These are phyloP conservation scores for Tothia fuscella DNA, from an alignment of 2,329 filamentous ascomycete genomes.

Conservation along the genomic window DNA sequence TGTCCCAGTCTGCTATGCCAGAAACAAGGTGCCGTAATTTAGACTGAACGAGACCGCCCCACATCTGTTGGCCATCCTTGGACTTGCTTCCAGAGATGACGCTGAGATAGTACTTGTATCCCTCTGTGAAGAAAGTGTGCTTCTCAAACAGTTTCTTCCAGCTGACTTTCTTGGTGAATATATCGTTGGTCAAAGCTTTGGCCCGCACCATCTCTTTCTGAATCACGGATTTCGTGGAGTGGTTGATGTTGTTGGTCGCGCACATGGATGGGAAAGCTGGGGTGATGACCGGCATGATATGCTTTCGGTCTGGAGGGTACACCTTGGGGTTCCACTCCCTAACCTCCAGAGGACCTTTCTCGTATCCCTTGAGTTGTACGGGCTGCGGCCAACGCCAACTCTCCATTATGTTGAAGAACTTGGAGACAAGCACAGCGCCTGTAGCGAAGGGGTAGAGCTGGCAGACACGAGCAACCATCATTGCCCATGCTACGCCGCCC, in stretches of 20 bases:
- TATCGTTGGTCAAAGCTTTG: slow-evolving; percentile 63
- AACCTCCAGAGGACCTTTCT: slow-evolving; percentile 67
- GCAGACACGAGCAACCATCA: slow-evolving; percentile 90
- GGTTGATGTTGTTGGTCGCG: slow-evolving; percentile 84
- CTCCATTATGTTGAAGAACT: slow-evolving; percentile 87
- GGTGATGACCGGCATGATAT: slow-evolving; percentile 97
- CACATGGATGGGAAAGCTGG: slow-evolving; percentile 98
- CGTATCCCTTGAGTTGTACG: slow-evolving; percentile 75
- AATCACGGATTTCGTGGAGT: slow-evolving; percentile 76
- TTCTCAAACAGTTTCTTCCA: slow-evolving; percentile 87
- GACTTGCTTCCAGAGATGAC: slow-evolving; percentile 72
- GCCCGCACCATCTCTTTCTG: slow-evolving; percentile 70
- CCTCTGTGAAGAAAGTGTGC: slow-evolving; percentile 85
- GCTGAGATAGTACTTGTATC: slow-evolving; percentile 91
- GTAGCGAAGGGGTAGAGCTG: slow-evolving; percentile 92
- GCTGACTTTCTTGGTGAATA: slow-evolving; percentile 60
- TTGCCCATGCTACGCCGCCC: slow-evolving; percentile 94
- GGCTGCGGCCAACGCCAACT: slow-evolving; percentile 91
- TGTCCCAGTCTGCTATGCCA: slow-evolving; percentile 67
- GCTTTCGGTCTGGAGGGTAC: slow-evolving; percentile 52
- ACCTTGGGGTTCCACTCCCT: slow-evolving; percentile 92
- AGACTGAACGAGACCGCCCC: slow-evolving; percentile 88
- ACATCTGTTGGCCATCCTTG: slow-evolving; percentile 73
- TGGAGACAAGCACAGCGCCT: slow-evolving; percentile 75
- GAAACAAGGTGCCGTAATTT: slow-evolving; percentile 79